These are phyloP conservation scores for Pistacia vera DNA, from an alignment of 345 rosid genomes.

Conservation along the genomic window DNA sequence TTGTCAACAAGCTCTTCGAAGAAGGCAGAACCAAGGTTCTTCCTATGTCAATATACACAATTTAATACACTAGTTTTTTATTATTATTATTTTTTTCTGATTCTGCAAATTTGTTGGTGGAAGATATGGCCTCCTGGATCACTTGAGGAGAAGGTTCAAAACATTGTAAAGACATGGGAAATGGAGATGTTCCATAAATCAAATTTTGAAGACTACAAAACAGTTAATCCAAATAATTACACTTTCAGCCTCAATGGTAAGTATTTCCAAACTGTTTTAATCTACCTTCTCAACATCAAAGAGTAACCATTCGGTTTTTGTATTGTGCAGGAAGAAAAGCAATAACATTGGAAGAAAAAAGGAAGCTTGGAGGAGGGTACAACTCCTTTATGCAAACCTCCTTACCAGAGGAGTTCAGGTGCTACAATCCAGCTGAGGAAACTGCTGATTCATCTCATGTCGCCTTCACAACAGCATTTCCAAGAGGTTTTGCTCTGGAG, in stretches of 20 bases:
- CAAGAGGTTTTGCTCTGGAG: constrained; percentile 66
- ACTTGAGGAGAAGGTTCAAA: constrained; percentile 61
- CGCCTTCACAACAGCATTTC: constrained; percentile 56
- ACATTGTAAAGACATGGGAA: constrained; percentile 71
- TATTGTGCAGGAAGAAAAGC: constrained; percentile 46
- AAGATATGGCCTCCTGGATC: constrained; percentile 69
- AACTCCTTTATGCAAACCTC: constrained; percentile 56
- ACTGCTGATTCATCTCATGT: constrained; percentile 36
- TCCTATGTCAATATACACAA: too few species aligned
- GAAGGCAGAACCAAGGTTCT: constrained; percentile 59
- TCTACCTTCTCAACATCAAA: too few species aligned
- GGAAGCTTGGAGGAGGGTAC: constrained; percentile 62
- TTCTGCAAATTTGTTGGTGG: not conserved
- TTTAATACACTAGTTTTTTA: too few species aligned
- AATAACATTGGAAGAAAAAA: constrained; percentile 38
- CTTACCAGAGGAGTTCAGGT: constrained; percentile 44
- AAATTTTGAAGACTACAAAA: constrained; percentile 36
- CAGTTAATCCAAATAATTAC: constrained; percentile 36
- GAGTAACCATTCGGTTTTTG: too few species aligned
- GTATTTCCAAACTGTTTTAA: not conserved
- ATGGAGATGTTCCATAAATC: constrained; percentile 63
- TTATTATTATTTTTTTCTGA: not conserved
- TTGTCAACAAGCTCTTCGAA: constrained; percentile 61
- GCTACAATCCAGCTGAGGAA: constrained; percentile 39
- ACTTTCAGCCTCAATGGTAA: constrained; percentile 55